Evolutionary conservation across 2,329 filamentous ascomycete genomes (phyloP).

Genomic region (Cladosporium sp.): DNA sequence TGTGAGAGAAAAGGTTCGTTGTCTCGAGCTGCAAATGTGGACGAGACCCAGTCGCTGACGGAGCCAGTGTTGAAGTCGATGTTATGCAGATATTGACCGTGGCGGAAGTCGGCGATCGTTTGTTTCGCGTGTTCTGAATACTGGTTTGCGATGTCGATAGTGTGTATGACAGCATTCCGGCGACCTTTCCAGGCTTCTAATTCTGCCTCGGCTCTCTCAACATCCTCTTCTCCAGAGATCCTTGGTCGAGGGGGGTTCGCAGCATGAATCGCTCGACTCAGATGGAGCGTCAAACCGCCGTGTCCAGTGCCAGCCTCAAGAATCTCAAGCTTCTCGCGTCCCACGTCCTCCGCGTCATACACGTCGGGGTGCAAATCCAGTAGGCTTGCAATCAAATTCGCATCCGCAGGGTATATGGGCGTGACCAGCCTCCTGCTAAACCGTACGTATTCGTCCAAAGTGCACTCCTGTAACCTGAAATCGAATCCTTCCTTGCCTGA

Average conservation of each 20-base stretch:
- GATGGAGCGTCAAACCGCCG: conserved; percentile 69
- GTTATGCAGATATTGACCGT: conserved; percentile 64
- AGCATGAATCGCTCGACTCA: conserved; percentile 70
- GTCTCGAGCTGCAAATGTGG: conserved; percentile 42
- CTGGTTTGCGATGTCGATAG: conserved; percentile 60
- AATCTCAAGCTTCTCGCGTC: conserved; percentile 57
- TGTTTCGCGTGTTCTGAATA: conserved; percentile 61
- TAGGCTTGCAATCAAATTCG: conserved; percentile 67
- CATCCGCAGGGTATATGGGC: conserved; percentile 72
- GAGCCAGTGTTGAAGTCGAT: conserved; percentile 70
- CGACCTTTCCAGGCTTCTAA: conserved; percentile 34
- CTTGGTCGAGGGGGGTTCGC: conserved; percentile 54
- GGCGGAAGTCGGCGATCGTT: conserved; percentile 61
- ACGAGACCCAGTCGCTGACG: conserved; percentile 58
- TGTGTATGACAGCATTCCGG: conserved; percentile 68
- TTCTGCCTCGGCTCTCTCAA: conserved; percentile 19
- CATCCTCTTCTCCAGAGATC: conserved; percentile 22
- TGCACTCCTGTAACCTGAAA: conserved; percentile 59
- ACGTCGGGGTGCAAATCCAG: conserved; percentile 64
- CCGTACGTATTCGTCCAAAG: conserved; percentile 68
- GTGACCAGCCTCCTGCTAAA: conserved; percentile 67
- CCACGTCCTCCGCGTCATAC: conserved; percentile 29
- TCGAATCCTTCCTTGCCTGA: conserved; percentile 36
- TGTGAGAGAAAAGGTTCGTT: conserved; percentile 62
- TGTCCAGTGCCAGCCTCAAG: conserved; percentile 84